Base-by-base conservation (phyloP, 2,329 filamentous ascomycete genomes). In the Fusarium fracticaudum region DNA sequence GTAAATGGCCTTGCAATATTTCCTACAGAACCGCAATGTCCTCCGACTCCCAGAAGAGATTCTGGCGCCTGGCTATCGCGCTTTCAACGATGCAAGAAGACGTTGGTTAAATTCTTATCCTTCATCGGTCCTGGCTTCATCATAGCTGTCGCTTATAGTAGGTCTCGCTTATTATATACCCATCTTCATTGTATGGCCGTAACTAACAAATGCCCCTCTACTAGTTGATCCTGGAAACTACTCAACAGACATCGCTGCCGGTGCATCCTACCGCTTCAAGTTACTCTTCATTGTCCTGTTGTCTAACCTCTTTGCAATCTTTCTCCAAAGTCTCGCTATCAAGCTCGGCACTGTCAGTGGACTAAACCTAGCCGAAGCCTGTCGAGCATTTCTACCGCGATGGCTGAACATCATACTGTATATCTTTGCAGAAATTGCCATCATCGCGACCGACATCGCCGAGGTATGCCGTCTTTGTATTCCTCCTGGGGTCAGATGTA, bases 391-490 rank as follows among this genome's bases (percentile, higher is more conserved):
- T 79, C 84, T 93, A 20, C 91, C 91, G 3, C 84, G 84, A 73
- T 93, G 91, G 91, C 79, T 93, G 63, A 92, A 91, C 70, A 86
- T 88, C 50, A 77, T 85, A 24, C 83, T 93, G 7, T 93, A 93
- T 76, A 80, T 86, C 26, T 83, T 93, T 71, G 88, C 91, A 4
- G 91, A 93, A 80, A 83, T 87, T 9, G 91, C 91, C 68, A 93
- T 93, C 65, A 90, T 93, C 60, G 91, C 91, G 1, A 93, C 91
- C 0, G 91, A 93, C 79, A 90, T 93, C 72, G 91, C 91, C 64
- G 91, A 93, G 74, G 78, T 79, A 61, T 20, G 33, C 14, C 33
- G 33, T 35, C 33, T 35, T 35, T 35, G 33, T 17, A 35, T 14
- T 35, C 1, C 33, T 8, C 33, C 33, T 17, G 9, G 3, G 0